Evolutionary conservation across 2,329 filamentous ascomycete species (phyloP), one percentile per base, ranked within the genome.

Genomic region (Colletotrichum eleusines): DNA sequence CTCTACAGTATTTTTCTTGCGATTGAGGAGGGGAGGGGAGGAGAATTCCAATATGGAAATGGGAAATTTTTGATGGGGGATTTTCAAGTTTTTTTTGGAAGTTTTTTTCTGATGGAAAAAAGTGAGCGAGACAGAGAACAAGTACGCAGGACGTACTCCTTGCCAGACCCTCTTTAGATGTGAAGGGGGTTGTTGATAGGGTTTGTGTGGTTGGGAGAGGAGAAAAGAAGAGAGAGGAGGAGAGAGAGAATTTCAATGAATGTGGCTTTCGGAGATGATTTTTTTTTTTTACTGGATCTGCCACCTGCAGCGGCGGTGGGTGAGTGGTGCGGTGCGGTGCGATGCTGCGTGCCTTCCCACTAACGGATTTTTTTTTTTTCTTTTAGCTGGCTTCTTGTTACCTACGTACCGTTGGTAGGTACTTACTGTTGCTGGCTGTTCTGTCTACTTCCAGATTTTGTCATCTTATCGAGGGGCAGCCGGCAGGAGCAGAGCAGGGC

Each of bases 51-150:
- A 77, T 59, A 68, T 58, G 68, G 68, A 71, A 53, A 65, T 51
- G 59, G 68, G 68, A 63, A 63, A 68, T 71, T 81, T 84, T 84
- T 75, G 70, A 69, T 55, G 79, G 78, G 74, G 80, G 80, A 82
- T 89, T 89, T 88, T 85, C 83, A 82, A 78, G 63, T 77, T 88
- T 90, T 90, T 89, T 89, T 89, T 86, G 81, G 78, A 82, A 81
- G 81, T 82, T 87, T 87, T 87, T 83, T 79, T 81, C 80, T 80
- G 81, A 81, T 79, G 78, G 76, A 79, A 83, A 83, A 83, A 85
- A 83, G 81, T 81, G 85, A 84, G 83, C 82, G 85, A 87, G 87
- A 86, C 86, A 89, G 85, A 87, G 84, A 86, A 84, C 80, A 83
- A 85, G 86, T 83, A 87, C 86, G 85, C 85, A 80, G 82, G 84